These are phyloP conservation scores for Sporisorium iseilematis-ciliati DNA, from an alignment of 1,284 basidiomycete genomes.

Conservation along the genomic window DNA sequence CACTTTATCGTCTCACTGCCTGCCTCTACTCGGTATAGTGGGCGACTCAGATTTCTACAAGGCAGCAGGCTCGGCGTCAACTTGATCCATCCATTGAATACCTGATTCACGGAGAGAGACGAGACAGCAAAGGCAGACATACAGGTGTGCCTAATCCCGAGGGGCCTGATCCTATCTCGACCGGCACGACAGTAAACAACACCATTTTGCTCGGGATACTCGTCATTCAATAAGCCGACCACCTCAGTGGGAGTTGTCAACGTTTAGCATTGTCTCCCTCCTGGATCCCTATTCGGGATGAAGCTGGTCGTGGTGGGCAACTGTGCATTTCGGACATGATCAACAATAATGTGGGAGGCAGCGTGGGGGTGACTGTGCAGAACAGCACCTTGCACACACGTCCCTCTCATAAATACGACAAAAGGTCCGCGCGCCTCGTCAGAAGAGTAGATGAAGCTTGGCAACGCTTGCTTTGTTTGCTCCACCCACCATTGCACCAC, in stretches of 20 bases:
- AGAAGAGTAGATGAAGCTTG: slow-evolving; percentile 9
- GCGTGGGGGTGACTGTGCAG: slow-evolving; percentile 3
- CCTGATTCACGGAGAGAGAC: too few relatives aligned
- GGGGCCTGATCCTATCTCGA: too few relatives aligned
- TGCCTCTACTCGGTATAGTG: too few relatives aligned
- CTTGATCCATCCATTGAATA: too few relatives aligned
- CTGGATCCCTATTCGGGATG: slow-evolving; percentile 8
- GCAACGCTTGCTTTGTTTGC: slow-evolving; percentile 15
- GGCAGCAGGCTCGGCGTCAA: too few relatives aligned
- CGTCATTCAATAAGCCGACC: too few relatives aligned
- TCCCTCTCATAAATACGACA: neutral
- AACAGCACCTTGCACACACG: neutral
- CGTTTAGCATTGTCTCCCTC: neutral
- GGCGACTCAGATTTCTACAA: too few relatives aligned
- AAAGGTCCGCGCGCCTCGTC: neutral
- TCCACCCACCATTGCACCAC: slow-evolving; percentile 24
- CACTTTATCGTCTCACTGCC: too few relatives aligned
- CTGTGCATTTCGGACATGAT: slow-evolving; percentile 7
- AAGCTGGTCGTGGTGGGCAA: neutral
- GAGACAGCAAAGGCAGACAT: too few relatives aligned
- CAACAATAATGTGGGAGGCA: slow-evolving; percentile 12
- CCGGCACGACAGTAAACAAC: too few relatives aligned
- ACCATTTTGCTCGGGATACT: too few relatives aligned
- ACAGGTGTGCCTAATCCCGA: too few relatives aligned
- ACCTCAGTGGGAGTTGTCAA: neutral